Conservation (phyloP, 2,329 filamentous ascomycete species). For the Samsoniella hepiali region DNA sequence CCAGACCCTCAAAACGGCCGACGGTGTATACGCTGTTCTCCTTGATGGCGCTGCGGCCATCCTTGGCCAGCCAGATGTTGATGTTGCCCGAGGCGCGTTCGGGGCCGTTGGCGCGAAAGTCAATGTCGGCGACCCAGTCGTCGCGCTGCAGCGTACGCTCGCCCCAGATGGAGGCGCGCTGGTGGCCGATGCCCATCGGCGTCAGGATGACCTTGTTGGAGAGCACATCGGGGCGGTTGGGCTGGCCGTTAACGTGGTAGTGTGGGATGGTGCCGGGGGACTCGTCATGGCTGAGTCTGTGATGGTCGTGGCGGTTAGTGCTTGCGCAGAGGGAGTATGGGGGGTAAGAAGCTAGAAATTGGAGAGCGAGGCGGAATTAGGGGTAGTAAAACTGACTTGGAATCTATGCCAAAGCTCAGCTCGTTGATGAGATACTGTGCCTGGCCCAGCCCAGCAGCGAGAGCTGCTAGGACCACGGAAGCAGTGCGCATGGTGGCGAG, state of each 20-base stretch:
- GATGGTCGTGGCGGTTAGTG: slow-evolving; percentile 9
- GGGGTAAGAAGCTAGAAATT: neutral
- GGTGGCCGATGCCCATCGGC: slow-evolving; percentile 80
- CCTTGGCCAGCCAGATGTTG: slow-evolving; percentile 84
- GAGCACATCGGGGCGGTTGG: slow-evolving; percentile 59
- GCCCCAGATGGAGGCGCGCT: slow-evolving; percentile 79
- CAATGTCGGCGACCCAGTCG: slow-evolving; percentile 80
- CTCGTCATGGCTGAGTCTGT: slow-evolving; percentile 62
- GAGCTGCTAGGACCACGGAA: slow-evolving; percentile 19
- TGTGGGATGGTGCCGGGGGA: slow-evolving; percentile 48
- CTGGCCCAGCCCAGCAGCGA: slow-evolving; percentile 48
- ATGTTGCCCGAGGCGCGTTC: slow-evolving; percentile 85
- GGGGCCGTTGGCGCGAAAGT: slow-evolving; percentile 82
- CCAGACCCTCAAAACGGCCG: slow-evolving; percentile 84
- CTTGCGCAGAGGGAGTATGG: neutral
- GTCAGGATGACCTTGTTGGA: slow-evolving; percentile 93
- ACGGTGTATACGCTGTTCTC: slow-evolving; percentile 80
- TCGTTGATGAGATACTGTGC: slow-evolving; percentile 68
- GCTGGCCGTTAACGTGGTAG: slow-evolving; percentile 54
- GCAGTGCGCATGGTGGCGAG: slow-evolving; percentile 11
- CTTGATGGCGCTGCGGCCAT: slow-evolving; percentile 63
- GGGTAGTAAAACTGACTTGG: slow-evolving; percentile 45
- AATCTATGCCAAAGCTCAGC: slow-evolving; percentile 73
- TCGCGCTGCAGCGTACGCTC: slow-evolving; percentile 58
- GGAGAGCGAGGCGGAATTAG: slow-evolving; percentile 6